Conservation (phyloP, 2,329 filamentous ascomycete species). For the Triangularia setosa region DNA sequence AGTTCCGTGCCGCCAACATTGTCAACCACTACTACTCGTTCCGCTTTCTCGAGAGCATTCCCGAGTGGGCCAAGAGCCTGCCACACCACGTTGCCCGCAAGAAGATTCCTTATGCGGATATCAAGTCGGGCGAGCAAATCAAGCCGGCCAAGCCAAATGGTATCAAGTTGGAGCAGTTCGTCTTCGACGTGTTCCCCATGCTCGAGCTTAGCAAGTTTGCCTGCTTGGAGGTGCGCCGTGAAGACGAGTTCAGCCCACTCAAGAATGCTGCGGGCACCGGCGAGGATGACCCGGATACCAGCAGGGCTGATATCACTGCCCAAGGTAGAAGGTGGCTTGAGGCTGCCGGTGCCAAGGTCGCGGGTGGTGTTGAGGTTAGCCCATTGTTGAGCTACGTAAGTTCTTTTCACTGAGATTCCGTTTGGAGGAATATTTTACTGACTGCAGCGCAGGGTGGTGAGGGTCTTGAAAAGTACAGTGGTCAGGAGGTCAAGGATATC, state of each 20-base stretch:
- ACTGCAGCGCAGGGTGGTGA: slow-evolving; percentile 51
- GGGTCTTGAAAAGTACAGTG: slow-evolving; percentile 54
- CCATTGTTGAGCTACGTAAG: slow-evolving; percentile 94
- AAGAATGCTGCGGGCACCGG: slow-evolving; percentile 86
- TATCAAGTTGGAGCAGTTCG: slow-evolving; percentile 98
- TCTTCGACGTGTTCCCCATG: slow-evolving; percentile 97
- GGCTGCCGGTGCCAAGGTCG: slow-evolving; percentile 71
- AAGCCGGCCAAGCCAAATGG: slow-evolving; percentile 96
- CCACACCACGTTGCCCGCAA: slow-evolving; percentile 96
- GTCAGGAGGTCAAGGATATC: slow-evolving; percentile 41
- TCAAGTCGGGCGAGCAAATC: slow-evolving; percentile 70
- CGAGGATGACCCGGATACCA: slow-evolving; percentile 92
- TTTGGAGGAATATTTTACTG: slow-evolving; percentile 12
- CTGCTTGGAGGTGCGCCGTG: slow-evolving; percentile 90
- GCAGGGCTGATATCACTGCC: slow-evolving; percentile 80
- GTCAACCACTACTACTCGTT: slow-evolving; percentile 99
- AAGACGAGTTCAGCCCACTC: slow-evolving; percentile 96
- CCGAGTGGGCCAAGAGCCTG: slow-evolving; percentile 77
- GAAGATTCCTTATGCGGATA: slow-evolving; percentile 89
- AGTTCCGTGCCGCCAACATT: slow-evolving; percentile 97
- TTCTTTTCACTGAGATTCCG: slow-evolving; percentile 28
- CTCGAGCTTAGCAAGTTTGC: slow-evolving; percentile 84
- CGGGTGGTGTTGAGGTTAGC: slow-evolving; percentile 80
- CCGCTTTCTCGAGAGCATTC: slow-evolving; percentile 85
- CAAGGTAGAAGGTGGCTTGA: slow-evolving; percentile 86